Percentiles rank a stretch among this genome's conserved stretches.
Evolutionary conservation across 495 filamentous ascomycete genomes (phyloP).

Genomic region (Thermochaetoides thermophila): DNA sequence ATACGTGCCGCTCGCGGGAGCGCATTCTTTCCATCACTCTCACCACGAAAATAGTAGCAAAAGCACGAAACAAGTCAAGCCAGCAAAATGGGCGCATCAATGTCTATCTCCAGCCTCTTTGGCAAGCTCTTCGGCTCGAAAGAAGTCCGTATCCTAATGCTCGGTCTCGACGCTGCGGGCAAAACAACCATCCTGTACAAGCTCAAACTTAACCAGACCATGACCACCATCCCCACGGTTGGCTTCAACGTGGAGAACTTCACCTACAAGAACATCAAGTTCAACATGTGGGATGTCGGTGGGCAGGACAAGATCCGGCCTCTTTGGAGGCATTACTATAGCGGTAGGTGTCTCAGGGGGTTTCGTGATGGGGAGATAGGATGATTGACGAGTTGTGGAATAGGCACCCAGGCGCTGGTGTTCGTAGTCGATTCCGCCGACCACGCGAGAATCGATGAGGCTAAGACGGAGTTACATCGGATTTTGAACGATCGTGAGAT

Average conservation of each 20-base stretch:
- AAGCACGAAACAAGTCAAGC: too few species aligned
- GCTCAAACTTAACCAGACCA: conserved; percentile 92
- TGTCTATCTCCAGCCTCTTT: conserved; percentile 29
- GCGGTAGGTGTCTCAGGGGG: conserved; percentile 64
- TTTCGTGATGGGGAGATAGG: too few species aligned
- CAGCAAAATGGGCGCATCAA: conserved; percentile 15
- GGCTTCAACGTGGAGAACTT: conserved; percentile 99
- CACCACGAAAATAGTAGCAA: too few species aligned
- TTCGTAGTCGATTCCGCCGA: conserved; percentile 95
- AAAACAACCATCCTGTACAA: conserved; percentile 99
- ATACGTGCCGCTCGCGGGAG: too few species aligned
- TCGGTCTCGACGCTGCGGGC: conserved; percentile 92
- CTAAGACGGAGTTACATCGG: conserved; percentile 73
- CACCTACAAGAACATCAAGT: conserved; percentile 97
- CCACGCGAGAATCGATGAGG: conserved; percentile 74
- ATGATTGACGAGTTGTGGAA: too few species aligned
- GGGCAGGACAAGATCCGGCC: conserved; percentile 99
- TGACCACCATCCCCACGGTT: conserved; percentile 98
- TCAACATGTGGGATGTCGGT: conserved; percentile 99
- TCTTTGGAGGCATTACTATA: conserved; percentile 97
- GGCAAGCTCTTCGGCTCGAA: conserved; percentile 96
- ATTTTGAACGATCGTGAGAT: conserved; percentile 97
- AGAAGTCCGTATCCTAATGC: conserved; percentile 96
- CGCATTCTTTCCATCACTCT: neutral
- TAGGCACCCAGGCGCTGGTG: conserved; percentile 89